These are phyloP conservation scores for Penicillium sp. DNA, from an alignment of 2,329 filamentous ascomycete genomes.

Conservation along the genomic window DNA sequence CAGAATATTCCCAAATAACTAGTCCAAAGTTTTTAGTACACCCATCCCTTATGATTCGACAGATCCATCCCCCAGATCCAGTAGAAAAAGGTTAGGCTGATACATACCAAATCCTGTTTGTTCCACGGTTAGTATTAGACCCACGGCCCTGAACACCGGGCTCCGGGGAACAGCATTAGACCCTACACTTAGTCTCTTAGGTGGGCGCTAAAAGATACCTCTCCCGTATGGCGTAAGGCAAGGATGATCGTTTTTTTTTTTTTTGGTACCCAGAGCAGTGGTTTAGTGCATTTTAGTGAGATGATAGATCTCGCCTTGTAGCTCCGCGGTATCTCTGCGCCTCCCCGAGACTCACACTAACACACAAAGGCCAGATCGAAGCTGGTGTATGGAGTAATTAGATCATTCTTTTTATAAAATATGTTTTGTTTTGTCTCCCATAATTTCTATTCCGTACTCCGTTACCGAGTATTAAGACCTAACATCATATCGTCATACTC, in stretches of 20 bases:
- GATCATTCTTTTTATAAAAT: not conserved
- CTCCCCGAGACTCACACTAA: slow-evolving; percentile 18
- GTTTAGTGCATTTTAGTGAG: slow-evolving; percentile 37
- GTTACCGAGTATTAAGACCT: not conserved
- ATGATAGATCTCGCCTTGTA: slow-evolving; percentile 39
- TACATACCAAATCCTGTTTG: slow-evolving; percentile 15
- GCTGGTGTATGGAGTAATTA: not conserved
- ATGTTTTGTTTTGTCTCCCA: not conserved
- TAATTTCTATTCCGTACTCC: not conserved
- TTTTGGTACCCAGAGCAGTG: slow-evolving; percentile 32
- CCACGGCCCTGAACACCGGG: slow-evolving; percentile 34
- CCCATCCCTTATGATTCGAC: slow-evolving; percentile 16
- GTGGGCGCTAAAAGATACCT: slow-evolving; percentile 30
- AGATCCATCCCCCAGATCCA: slow-evolving; percentile 20
- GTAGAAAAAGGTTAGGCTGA: slow-evolving; percentile 4
- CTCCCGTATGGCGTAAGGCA: slow-evolving; percentile 28
- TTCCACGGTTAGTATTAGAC: slow-evolving; percentile 15
- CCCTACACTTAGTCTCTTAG: slow-evolving; percentile 22
- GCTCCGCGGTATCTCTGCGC: slow-evolving; percentile 18
- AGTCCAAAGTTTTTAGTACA: slow-evolving; percentile 9
- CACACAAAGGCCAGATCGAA: slow-evolving; percentile 1
- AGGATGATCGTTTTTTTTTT: slow-evolving; percentile 32
- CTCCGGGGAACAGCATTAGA: slow-evolving; percentile 37
- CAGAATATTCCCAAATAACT: not conserved
- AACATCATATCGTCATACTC: slow-evolving; percentile 6